These are phyloP conservation scores for Oxyria digyna DNA, from an alignment of 148 eudicot species.

Conservation along the genomic window DNA sequence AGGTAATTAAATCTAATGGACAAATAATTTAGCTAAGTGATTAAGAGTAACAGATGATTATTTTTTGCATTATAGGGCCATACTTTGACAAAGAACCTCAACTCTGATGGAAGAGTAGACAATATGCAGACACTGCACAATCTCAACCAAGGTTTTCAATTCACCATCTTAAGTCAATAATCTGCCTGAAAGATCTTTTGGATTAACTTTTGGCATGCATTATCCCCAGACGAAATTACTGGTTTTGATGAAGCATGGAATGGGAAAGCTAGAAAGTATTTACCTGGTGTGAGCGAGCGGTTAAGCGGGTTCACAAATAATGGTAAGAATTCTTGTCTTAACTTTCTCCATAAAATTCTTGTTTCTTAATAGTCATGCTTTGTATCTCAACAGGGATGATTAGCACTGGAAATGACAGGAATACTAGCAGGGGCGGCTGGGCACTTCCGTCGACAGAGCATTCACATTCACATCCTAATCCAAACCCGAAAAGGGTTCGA, in stretches of 20 bases:
- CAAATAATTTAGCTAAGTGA: background rate
- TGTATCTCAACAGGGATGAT: background rate
- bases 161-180: background rate
- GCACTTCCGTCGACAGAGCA: background rate
- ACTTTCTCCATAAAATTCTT: background rate
- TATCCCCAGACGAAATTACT: constrained; percentile 5
- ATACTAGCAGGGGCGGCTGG: constrained; percentile 5
- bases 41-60: background rate
- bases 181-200: background rate
- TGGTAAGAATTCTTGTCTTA: background rate
- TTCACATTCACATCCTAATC: background rate
- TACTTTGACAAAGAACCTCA: constrained; percentile 63
- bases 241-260: constrained; percentile 8
- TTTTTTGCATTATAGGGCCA: constrained; percentile 44
- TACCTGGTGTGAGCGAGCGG: constrained; percentile 1
- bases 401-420: background rate
- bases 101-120: constrained; percentile 77
- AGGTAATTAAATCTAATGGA: constrained; percentile 29
- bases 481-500: background rate
- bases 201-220: background rate
- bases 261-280: constrained; percentile 5
- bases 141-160: constrained; percentile 51
- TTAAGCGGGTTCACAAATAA: background rate
- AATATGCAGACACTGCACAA: constrained; percentile 76
- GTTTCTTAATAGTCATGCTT: too few species aligned